Base-by-base conservation (phyloP, 768 basidiomycete species). In the Suillus decipiens region DNA sequence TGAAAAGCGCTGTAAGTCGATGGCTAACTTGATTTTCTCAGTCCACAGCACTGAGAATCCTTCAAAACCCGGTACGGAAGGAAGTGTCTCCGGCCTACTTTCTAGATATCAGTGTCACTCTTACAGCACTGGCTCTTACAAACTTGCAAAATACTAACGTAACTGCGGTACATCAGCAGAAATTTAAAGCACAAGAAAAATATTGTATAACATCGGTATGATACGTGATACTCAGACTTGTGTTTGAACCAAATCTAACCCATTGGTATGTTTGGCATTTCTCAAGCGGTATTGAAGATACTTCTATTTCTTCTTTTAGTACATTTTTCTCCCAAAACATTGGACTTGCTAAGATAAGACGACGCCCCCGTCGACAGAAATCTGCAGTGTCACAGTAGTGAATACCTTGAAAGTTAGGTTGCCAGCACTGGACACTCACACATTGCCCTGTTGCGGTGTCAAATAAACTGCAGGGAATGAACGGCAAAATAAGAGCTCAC, bases 401-500 rank as follows among this genome's bases (percentile, higher is more conserved):
- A 39, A 33, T 24, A 59, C 24, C 9, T 51, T 39, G 37, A n/a
- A 50, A 50, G 31, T 59, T 33, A 47, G 31, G 36, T 39, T 36
- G 8, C n/a, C 41, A 58, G 22, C 39, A 2, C 4, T 9, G n/a
- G n/a, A 22, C 10, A 69, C 68, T 39, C 55, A 69, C 65, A 17
- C 65, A 42, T 66, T 66, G 68, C 11, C 65, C 65, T 66, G 39
- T n/a, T 6, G 33, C 17, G 19, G 19, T 11, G 17, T 34, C 33
- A 37, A 19, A 31, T 10, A 19, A 42, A 11, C 31, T 31, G 19
- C 41, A 61, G 28, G 11, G 15, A 50, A 17, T 12, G 31, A 53
- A 53, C 33, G 31, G 5, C 10, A 53, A 48, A 6, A 53, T 53
- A n/a, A 58, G 22, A 15, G 47, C 70, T 48, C 59, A 70, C 72